phyloP scores from a whole-genome alignment of 2,329 filamentous ascomycete genomes.

The Beauveria brongniartii region DNA sequence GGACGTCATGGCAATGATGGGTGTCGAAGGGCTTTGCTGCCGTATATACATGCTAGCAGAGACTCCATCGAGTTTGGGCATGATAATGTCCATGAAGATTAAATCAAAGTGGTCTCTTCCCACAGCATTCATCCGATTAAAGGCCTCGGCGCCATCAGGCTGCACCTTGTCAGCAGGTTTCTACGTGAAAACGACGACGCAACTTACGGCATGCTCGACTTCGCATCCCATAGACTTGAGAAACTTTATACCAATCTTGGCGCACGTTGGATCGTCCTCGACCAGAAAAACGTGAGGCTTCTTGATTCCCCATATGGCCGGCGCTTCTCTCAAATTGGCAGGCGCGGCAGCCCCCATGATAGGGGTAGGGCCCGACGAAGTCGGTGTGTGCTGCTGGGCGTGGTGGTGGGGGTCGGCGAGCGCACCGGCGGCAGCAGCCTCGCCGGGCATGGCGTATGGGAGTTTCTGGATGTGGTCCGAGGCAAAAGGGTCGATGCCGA shows the following conservation, averaged over 20 bases:
- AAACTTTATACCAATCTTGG: conserved; percentile 61
- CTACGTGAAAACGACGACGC: neutral
- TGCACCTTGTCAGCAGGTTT: conserved; percentile 11
- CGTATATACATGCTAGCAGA: conserved; percentile 90
- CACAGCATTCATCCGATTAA: conserved; percentile 63
- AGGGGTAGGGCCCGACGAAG: neutral
- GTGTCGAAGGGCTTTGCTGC: conserved; percentile 71
- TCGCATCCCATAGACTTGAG: conserved; percentile 56
- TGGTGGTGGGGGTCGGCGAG: conserved; percentile 34
- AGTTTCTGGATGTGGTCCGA: conserved; percentile 93
- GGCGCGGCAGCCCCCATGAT: conserved; percentile 14
- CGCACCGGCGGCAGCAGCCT: conserved; percentile 28
- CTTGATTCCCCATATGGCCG: conserved; percentile 44
- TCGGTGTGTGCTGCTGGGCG: conserved; percentile 17
- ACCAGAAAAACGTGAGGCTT: conserved; percentile 82
- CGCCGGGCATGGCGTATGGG: conserved; percentile 67
- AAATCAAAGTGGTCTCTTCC: conserved; percentile 49
- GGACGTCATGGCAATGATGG: conserved; percentile 97
- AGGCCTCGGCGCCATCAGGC: conserved; percentile 79
- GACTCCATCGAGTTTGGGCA: conserved; percentile 92
- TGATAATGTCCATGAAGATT: conserved; percentile 91
- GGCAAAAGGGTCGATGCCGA: conserved; percentile 91
- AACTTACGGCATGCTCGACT: conserved; percentile 58
- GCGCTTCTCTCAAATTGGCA: conserved; percentile 31
- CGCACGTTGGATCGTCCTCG: conserved; percentile 67